phyloP scores from a whole-genome alignment of 2,329 filamentous ascomycete species.

The Monilinia fructicola region DNA sequence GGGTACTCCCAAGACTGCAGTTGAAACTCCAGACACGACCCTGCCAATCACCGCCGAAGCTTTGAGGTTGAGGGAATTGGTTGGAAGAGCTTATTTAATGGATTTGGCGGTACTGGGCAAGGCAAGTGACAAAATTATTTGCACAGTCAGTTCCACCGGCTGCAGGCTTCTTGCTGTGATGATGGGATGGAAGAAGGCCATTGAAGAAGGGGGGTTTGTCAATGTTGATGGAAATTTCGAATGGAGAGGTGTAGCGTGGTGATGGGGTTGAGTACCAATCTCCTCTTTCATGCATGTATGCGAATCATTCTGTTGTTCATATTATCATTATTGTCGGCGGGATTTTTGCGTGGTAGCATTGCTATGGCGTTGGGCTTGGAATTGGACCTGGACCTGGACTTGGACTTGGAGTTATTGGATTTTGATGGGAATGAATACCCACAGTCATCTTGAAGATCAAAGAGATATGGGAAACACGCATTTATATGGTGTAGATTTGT shows the following conservation, averaged over 20 bases:
- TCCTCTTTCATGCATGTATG: neutral
- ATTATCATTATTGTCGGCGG: neutral
- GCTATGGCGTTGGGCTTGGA: neutral
- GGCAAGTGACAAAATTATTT: slow-evolving; percentile 70
- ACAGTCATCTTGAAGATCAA: neutral
- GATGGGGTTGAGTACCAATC: slow-evolving; percentile 4
- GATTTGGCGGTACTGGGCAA: slow-evolving; percentile 73
- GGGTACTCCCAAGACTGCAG: slow-evolving; percentile 40
- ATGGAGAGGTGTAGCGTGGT: slow-evolving; percentile 52
- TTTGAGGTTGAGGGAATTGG: slow-evolving; percentile 67
- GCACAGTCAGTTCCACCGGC: slow-evolving; percentile 69
- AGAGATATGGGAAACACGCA: neutral
- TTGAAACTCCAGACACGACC: slow-evolving; percentile 42
- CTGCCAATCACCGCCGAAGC: slow-evolving; percentile 46
- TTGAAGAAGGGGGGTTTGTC: slow-evolving; percentile 63
- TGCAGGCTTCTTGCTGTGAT: slow-evolving; percentile 79
- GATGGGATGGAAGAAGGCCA: slow-evolving; percentile 76
- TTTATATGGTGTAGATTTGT: slow-evolving; percentile 1
- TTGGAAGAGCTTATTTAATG: slow-evolving; percentile 79
- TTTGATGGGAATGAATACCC: neutral
- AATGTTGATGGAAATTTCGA: slow-evolving; percentile 74
- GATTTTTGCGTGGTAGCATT: slow-evolving; percentile 8
- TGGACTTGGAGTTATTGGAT: neutral
- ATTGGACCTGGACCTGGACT: neutral
- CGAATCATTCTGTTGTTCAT: slow-evolving; percentile 12